Percentiles rank a stretch among this genome's conserved stretches.
Conservation (phyloP, 257 asterid species). For the Solanum gandarillasii region DNA sequence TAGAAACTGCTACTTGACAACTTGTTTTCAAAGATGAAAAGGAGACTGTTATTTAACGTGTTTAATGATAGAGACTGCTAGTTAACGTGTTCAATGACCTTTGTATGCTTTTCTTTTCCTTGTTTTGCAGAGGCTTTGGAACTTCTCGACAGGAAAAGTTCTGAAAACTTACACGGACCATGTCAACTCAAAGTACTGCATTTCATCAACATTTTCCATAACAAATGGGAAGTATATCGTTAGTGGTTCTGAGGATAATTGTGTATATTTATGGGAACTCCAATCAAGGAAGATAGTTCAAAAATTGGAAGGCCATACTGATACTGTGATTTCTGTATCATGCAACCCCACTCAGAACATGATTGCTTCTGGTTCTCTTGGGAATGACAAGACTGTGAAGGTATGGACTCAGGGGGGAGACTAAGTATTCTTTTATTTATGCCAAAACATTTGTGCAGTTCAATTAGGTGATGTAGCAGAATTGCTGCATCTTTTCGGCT, state of each 20-base stretch:
- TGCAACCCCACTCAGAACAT: conserved; percentile 74
- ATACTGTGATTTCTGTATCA: conserved; percentile 61
- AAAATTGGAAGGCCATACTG: conserved; percentile 91
- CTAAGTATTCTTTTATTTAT: neutral
- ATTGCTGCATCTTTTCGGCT: neutral
- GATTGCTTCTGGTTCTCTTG: conserved; percentile 87
- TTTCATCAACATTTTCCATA: conserved; percentile 68
- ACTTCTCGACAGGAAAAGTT: conserved; percentile 66
- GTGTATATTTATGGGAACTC: conserved; percentile 82
- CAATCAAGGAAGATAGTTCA: conserved; percentile 82
- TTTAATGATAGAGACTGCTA: neutral
- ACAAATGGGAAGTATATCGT: conserved; percentile 89
- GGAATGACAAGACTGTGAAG: conserved; percentile 65
- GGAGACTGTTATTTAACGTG: neutral
- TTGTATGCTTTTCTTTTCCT: neutral
- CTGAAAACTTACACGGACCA: conserved; percentile 88
- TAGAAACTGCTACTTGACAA: neutral
- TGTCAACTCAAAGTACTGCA: conserved; percentile 67
- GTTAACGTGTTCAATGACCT: neutral
- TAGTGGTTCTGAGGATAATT: conserved; percentile 88
- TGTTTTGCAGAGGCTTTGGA: conserved; percentile 84
- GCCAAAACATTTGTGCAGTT: neutral
- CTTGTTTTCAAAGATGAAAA: neutral
- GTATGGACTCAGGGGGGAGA: conserved; percentile 41
- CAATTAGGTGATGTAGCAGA: neutral